Evolutionary conservation across 345 rosid species (phyloP).

Genomic region (Salix dunnii): DNA sequence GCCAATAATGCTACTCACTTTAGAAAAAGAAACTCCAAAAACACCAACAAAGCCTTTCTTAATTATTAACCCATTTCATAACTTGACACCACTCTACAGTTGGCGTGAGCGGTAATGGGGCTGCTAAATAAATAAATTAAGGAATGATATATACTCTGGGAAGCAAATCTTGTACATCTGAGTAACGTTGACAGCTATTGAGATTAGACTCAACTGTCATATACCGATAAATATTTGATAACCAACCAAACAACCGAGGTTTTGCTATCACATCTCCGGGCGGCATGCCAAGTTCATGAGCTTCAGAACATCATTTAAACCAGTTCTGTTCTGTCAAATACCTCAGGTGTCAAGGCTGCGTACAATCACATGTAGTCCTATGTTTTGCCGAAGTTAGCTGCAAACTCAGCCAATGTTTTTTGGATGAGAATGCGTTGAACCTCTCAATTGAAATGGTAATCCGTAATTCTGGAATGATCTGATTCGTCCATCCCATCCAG

Average conservation of each 20-base stretch:
- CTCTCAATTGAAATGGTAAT: conserved; percentile 26
- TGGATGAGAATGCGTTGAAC: not conserved
- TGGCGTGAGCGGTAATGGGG: not conserved
- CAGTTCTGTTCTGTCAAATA: not conserved
- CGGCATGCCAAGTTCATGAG: too few species aligned
- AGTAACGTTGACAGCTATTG: not conserved
- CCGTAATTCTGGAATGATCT: conserved; percentile 45
- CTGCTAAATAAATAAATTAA: conserved; percentile 18
- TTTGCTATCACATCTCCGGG: too few species aligned
- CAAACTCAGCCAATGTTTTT: not conserved
- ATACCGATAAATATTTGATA: not conserved
- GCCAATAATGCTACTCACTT: not conserved
- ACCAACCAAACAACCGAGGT: not conserved
- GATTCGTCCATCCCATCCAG: conserved; percentile 44
- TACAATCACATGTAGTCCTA: not conserved
- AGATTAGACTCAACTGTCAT: not conserved
- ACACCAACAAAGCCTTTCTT: conserved; percentile 4
- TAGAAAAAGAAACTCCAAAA: not conserved
- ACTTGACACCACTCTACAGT: conserved; percentile 2
- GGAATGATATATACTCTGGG: conserved; percentile 23
- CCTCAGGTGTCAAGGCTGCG: not conserved
- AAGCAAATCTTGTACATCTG: not conserved
- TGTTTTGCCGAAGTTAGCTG: not conserved
- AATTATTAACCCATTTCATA: not conserved
- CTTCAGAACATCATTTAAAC: too few species aligned